phyloP scores from a whole-genome alignment of 2,329 filamentous ascomycete genomes.

The Monilinia polystroma region DNA sequence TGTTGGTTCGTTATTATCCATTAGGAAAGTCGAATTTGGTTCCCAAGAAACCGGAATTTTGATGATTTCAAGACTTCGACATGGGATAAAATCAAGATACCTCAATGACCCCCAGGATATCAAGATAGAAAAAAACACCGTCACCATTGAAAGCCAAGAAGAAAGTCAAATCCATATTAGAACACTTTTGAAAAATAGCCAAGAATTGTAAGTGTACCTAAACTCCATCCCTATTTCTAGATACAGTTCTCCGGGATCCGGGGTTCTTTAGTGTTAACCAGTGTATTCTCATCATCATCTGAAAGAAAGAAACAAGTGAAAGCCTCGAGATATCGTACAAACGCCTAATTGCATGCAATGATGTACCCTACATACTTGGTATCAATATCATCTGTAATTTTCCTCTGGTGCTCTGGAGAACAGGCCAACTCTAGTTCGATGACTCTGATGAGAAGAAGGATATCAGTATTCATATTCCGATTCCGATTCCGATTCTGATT shows the following conservation, averaged over 20 bases:
- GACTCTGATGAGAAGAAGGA: slow-evolving; percentile 55
- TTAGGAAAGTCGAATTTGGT: neutral
- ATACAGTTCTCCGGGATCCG: slow-evolving; percentile 33
- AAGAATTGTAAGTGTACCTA: slow-evolving; percentile 31
- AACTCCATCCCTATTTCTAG: slow-evolving; percentile 34
- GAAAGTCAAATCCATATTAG: slow-evolving; percentile 16
- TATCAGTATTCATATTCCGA: slow-evolving; percentile 22
- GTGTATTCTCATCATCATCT: slow-evolving; percentile 34
- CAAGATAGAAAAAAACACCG: neutral
- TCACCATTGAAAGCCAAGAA: neutral
- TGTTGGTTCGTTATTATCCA: neutral
- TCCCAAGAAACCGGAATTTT: neutral
- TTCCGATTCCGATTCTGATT: no score
- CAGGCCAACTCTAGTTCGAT: slow-evolving; percentile 73
- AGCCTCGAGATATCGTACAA: slow-evolving; percentile 39
- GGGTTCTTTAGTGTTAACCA: slow-evolving; percentile 30
- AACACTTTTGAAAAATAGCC: slow-evolving; percentile 30
- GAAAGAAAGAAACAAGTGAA: slow-evolving; percentile 26
- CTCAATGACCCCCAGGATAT: neutral
- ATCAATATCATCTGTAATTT: slow-evolving; percentile 35
- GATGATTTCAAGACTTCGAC: neutral
- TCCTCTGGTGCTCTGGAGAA: slow-evolving; percentile 71
- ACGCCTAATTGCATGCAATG: slow-evolving; percentile 32
- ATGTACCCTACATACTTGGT: slow-evolving; percentile 14
- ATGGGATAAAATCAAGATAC: neutral